A percentile compares a stretch with the other conserved stretches of the same genome.
Evolutionary conservation across 768 basidiomycete genomes (phyloP).

Genomic region (Panaeolus cyanescens): DNA sequence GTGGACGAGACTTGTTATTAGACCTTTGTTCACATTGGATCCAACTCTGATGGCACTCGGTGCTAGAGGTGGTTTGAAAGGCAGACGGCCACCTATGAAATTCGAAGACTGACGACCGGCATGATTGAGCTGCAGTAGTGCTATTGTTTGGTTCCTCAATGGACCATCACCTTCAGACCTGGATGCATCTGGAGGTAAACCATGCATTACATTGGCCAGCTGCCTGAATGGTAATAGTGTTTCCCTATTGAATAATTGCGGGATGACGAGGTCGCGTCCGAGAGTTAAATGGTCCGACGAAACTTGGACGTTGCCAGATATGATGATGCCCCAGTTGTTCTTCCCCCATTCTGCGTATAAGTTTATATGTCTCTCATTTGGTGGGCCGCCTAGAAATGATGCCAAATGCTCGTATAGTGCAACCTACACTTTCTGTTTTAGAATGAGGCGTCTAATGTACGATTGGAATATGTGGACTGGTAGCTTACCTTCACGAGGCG

Average conservation of each 20-base stretch:
- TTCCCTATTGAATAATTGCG: constrained; percentile 22
- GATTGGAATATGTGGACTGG: not conserved
- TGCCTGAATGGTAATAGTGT: constrained; percentile 49
- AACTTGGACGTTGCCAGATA: constrained; percentile 87
- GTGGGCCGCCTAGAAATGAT: constrained; percentile 64
- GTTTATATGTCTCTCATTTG: constrained; percentile 60
- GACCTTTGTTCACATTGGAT: constrained; percentile 12
- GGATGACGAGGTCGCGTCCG: constrained; percentile 72
- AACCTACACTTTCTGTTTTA: constrained; percentile 47
- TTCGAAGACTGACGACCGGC: constrained; percentile 81
- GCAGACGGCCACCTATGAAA: constrained; percentile 65
- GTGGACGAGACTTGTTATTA: constrained; percentile 42
- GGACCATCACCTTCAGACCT: not conserved
- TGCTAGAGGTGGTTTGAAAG: constrained; percentile 63
- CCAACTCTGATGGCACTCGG: constrained; percentile 67
- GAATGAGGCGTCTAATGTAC: not conserved
- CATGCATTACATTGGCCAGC: constrained; percentile 55
- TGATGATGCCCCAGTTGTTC: constrained; percentile 83
- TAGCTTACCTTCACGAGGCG: constrained; percentile 53
- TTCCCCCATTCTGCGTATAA: constrained; percentile 78
- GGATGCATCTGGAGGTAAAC: constrained; percentile 11
- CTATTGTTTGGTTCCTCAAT: constrained; percentile 36
- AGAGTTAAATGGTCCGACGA: constrained; percentile 61
- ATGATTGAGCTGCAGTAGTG: constrained; percentile 86
- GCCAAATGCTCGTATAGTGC: constrained; percentile 89